Percentiles rank a stretch among this genome's conserved stretches.
Evolutionary conservation across 805 yeast species (phyloP).

Genomic region (Yarrowia keelungensis): DNA sequence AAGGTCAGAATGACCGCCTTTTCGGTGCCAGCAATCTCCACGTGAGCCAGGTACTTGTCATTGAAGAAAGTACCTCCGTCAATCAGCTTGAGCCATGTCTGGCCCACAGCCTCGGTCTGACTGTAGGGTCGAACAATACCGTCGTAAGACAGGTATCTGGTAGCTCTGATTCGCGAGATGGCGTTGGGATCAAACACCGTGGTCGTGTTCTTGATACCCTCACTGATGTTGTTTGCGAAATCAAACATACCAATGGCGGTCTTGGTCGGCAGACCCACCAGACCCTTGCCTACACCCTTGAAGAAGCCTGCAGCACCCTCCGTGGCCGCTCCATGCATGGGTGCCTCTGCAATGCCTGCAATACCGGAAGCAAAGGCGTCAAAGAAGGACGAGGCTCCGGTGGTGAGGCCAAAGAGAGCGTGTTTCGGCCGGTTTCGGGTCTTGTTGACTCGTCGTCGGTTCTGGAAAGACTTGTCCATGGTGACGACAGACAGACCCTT

Average conservation of each 20-base stretch:
- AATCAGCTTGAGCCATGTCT: constrained; percentile 83
- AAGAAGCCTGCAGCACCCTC: constrained; percentile 93
- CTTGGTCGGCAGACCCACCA: constrained; percentile 96
- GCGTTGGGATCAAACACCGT: constrained; percentile 84
- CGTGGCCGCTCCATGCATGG: constrained; percentile 84
- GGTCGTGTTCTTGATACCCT: constrained; percentile 91
- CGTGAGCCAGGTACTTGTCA: constrained; percentile 86
- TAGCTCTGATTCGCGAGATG: constrained; percentile 79
- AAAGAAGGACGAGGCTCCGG: constrained; percentile 87
- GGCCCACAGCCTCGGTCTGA: constrained; percentile 90
- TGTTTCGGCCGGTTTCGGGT: constrained; percentile 82
- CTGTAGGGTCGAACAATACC: constrained; percentile 77
- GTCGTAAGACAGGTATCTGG: constrained; percentile 75
- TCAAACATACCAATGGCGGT: constrained; percentile 95
- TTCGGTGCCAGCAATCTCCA: constrained; percentile 81
- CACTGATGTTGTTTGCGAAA: constrained; percentile 88
- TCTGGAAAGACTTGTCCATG: constrained; percentile 84
- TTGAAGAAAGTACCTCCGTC: constrained; percentile 78
- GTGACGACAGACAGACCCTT: constrained; percentile 93
- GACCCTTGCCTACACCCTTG: constrained; percentile 91
- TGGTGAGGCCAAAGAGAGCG: constrained; percentile 81
- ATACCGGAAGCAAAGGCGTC: constrained; percentile 89
- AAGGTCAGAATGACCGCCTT: constrained; percentile 77
- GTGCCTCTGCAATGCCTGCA: constrained; percentile 88
- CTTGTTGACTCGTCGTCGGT: constrained; percentile 67